These are phyloP conservation scores for Fusarium subtropicale DNA, from an alignment of 2,329 filamentous ascomycete species.

Conservation along the genomic window DNA sequence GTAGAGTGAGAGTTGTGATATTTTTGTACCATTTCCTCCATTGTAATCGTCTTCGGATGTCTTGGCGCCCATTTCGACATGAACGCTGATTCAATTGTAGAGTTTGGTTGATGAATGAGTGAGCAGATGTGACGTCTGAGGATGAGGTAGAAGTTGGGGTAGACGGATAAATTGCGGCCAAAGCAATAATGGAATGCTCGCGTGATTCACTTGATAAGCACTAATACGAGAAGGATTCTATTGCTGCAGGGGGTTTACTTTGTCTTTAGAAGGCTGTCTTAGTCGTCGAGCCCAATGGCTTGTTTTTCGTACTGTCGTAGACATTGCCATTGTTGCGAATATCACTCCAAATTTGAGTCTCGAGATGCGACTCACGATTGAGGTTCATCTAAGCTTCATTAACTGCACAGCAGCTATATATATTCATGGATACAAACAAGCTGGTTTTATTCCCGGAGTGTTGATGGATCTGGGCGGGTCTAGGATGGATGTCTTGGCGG, in stretches of 20 bases:
- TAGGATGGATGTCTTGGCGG: too few relatives aligned
- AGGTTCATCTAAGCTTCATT: neutral
- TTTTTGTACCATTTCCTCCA: constrained; percentile 48
- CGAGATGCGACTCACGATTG: neutral
- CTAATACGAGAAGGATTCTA: neutral
- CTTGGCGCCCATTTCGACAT: constrained; percentile 56
- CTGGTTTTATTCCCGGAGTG: neutral
- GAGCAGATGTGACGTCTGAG: constrained; percentile 14
- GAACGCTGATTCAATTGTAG: constrained; percentile 28
- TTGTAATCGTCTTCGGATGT: constrained; percentile 53
- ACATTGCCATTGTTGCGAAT: neutral
- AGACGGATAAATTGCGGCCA: constrained; percentile 26
- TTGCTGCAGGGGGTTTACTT: neutral
- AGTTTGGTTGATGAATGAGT: constrained; percentile 6
- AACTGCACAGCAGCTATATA: neutral
- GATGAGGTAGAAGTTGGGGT: neutral
- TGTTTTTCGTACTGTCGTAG: too few relatives aligned
- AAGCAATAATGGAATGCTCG: constrained; percentile 17
- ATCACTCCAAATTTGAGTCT: neutral
- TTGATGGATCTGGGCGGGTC: constrained; percentile 3
- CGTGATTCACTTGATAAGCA: constrained; percentile 5
- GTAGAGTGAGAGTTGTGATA: neutral
- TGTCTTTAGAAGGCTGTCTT: neutral
- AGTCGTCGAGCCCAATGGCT: neutral
- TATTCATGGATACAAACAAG: neutral